These are phyloP conservation scores for Fusarium brachygibbosum DNA, from an alignment of 2,329 filamentous ascomycete species.

Conservation along the genomic window DNA sequence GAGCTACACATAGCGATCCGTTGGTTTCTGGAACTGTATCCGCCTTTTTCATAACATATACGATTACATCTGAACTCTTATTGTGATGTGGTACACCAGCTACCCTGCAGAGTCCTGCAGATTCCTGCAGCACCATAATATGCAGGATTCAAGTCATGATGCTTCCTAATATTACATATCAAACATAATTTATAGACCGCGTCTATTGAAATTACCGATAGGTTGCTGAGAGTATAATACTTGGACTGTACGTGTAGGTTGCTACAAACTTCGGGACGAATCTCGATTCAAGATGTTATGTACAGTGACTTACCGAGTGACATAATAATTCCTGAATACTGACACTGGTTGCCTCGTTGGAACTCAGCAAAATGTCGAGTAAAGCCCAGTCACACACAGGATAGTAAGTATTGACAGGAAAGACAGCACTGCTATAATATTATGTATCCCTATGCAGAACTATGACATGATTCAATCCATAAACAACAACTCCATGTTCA, in stretches of 20 bases:
- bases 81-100: background rate
- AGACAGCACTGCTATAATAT: conserved; percentile 6
- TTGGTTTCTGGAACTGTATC: background rate
- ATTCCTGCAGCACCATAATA: background rate
- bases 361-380: background rate
- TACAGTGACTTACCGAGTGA: background rate
- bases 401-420: background rate
- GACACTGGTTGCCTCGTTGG: no score
- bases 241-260: background rate
- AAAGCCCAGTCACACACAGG: background rate
- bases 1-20: no score
- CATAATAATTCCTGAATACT: background rate
- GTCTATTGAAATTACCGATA: background rate
- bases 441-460: conserved; percentile 11
- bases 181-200: no score
- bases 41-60: background rate
- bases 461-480: background rate
- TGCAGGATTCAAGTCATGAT: background rate
- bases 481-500: conserved; percentile 7
- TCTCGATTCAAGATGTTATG: background rate
- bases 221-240: background rate
- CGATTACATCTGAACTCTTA: background rate
- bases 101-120: conserved; percentile 1
- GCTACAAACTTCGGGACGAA: no score
- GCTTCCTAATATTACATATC: no score